These are phyloP conservation scores for Gynostemma pentaphyllum DNA, from an alignment of 306 rosid genomes.

Conservation along the genomic window DNA sequence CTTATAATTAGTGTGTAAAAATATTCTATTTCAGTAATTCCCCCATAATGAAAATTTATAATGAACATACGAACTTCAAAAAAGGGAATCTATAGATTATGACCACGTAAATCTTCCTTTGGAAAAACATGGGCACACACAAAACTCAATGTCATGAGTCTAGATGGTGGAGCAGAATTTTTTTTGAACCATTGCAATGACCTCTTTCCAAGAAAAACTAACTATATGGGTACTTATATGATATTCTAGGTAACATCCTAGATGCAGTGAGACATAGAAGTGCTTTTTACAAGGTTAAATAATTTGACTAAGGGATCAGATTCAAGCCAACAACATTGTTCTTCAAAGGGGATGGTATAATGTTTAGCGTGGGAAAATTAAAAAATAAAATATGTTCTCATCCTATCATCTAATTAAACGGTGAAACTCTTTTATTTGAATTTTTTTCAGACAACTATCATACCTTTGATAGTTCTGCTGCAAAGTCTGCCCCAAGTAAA, in stretches of 20 bases:
- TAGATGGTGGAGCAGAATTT: background rate
- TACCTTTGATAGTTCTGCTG: conserved; percentile 97
- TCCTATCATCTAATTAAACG: background rate
- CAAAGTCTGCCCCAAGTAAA: conserved; percentile 79
- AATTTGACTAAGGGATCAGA: background rate
- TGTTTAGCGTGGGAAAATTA: background rate
- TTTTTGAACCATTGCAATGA: background rate
- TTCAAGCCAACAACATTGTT: background rate
- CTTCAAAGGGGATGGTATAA: background rate
- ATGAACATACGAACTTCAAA: background rate
- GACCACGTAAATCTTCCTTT: background rate
- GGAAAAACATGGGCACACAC: background rate
- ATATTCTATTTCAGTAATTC: no score
- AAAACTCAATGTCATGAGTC: background rate
- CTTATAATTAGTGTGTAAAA: no score
- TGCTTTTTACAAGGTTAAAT: background rate
- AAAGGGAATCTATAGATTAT: background rate
- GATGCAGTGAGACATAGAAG: background rate
- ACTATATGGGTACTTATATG: background rate
- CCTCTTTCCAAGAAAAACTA: background rate
- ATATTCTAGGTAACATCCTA: background rate
- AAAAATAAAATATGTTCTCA: background rate
- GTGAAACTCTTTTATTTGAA: background rate
- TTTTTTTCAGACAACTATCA: conserved; percentile 9
- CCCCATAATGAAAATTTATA: background rate